Conservation (phyloP, 768 basidiomycete genomes). For the Bullera alba region DNA sequence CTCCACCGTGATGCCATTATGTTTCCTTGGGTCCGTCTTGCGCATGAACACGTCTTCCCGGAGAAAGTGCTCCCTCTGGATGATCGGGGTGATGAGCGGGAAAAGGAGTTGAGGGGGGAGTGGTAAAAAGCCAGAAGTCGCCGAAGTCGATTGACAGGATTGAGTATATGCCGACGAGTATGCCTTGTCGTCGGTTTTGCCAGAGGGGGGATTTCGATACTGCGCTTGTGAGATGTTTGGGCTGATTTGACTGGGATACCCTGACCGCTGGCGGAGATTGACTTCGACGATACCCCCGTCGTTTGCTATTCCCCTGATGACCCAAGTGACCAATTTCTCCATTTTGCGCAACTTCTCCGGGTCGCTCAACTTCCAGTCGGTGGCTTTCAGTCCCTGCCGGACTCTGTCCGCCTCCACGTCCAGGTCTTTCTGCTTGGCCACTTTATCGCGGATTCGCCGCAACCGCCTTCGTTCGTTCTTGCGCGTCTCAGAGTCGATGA, state of each 20-base stretch:
- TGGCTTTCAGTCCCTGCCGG: slow-evolving; percentile 1
- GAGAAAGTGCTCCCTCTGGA: slow-evolving; percentile 9
- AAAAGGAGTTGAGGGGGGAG: slow-evolving; percentile 24
- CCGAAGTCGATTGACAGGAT: neutral
- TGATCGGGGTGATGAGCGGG: slow-evolving; percentile 18
- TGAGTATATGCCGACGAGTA: neutral
- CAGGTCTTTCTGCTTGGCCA: slow-evolving; percentile 17
- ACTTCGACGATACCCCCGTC: slow-evolving; percentile 32
- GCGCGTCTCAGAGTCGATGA: slow-evolving; percentile 18
- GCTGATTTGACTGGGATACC: neutral
- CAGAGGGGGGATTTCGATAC: neutral
- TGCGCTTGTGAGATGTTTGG: no score
- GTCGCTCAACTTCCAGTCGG: slow-evolving; percentile 8
- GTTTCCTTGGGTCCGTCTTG: slow-evolving; percentile 12
- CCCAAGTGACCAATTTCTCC: slow-evolving; percentile 19
- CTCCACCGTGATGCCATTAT: slow-evolving; percentile 24
- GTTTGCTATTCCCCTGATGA: slow-evolving; percentile 20
- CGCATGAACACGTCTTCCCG: slow-evolving; percentile 10
- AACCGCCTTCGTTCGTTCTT: slow-evolving; percentile 25
- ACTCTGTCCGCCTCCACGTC: slow-evolving; percentile 7
- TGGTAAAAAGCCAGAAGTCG: slow-evolving; percentile 28
- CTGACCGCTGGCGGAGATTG: neutral
- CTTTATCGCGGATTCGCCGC: slow-evolving; percentile 20
- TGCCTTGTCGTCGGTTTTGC: neutral
- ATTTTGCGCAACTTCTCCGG: slow-evolving; percentile 5